phyloP scores from a whole-genome alignment of 2,329 filamentous ascomycete genomes.

The Fusarium sp. region DNA sequence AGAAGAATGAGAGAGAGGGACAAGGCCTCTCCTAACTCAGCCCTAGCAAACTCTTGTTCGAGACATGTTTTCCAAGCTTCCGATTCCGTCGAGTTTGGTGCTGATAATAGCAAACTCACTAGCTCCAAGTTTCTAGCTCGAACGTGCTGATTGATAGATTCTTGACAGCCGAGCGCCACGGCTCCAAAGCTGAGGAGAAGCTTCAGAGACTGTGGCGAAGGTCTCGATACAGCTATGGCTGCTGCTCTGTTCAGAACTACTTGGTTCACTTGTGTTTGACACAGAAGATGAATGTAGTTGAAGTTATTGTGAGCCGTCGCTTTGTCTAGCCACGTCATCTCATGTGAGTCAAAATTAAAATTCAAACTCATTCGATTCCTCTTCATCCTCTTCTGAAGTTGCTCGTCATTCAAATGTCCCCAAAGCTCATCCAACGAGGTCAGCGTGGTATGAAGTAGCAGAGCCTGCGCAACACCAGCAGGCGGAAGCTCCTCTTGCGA shows the following conservation, averaged over 20 bases:
- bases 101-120: background rate
- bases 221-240: constrained; percentile 4
- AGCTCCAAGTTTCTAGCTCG: background rate
- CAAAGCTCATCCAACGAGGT: constrained; percentile 18
- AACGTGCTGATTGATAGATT: background rate
- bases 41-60: background rate
- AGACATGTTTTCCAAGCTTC: constrained; percentile 1
- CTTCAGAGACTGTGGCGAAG: background rate
- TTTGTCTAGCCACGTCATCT: constrained; percentile 11
- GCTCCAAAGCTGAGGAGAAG: constrained; percentile 23
- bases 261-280: constrained; percentile 6
- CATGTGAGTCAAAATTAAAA: background rate
- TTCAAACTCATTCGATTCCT: background rate
- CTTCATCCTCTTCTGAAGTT: constrained; percentile 27
- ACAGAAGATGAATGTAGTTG: constrained; percentile 20
- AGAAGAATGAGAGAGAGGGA: background rate
- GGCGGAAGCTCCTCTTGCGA: background rate
- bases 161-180: background rate
- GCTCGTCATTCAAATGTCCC: constrained; percentile 8
- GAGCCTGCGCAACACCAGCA: constrained; percentile 15
- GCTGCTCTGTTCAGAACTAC: constrained; percentile 1
- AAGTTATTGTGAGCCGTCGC: background rate
- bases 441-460: background rate
- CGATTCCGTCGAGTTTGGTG: background rate
- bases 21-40: background rate